phyloP scores from a whole-genome alignment of 2,329 filamentous ascomycete genomes.

The Ophiostoma montium region DNA sequence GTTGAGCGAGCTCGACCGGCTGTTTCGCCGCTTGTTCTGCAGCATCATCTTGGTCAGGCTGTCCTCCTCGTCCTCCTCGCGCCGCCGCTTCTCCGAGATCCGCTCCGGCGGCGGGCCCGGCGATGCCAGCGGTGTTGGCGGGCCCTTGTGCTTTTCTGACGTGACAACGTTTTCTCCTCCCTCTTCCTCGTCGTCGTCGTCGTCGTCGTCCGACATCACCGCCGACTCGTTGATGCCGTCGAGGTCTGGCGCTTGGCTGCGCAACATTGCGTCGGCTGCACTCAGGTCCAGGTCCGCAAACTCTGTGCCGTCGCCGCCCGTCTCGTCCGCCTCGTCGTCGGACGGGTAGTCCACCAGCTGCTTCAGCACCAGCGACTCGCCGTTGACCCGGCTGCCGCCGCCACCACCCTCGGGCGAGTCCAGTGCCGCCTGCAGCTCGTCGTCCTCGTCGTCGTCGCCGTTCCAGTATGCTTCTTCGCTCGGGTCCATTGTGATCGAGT shows the following conservation, averaged over 20 bases:
- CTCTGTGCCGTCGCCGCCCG: not conserved
- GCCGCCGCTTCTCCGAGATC: conserved; percentile 73
- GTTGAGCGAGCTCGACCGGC: conserved; percentile 27
- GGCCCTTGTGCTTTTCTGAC: not conserved
- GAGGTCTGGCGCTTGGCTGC: not conserved
- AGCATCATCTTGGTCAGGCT: conserved; percentile 71
- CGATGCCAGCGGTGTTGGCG: not conserved
- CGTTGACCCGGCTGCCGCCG: conserved; percentile 39
- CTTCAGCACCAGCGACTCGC: conserved; percentile 47
- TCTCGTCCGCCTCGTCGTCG: conserved; percentile 47
- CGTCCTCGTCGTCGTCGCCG: conserved; percentile 67
- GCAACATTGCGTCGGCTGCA: not conserved
- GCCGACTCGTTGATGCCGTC: not conserved
- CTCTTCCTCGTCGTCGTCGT: not conserved
- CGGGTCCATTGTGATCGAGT: conserved; percentile 45
- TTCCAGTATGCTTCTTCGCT: conserved; percentile 94
- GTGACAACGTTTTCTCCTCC: too few relatives aligned
- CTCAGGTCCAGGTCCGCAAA: not conserved
- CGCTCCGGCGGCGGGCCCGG: conserved; percentile 50
- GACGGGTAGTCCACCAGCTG: conserved; percentile 86
- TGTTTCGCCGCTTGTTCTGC: conserved; percentile 47
- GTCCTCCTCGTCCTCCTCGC: conserved; percentile 89
- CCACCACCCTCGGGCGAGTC: conserved; percentile 19
- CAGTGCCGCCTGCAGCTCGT: conserved; percentile 13
- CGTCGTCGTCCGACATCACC: not conserved